Evolutionary conservation across 2,329 filamentous ascomycete genomes (phyloP).

Genomic region (Mycosphaerella sp.): DNA sequence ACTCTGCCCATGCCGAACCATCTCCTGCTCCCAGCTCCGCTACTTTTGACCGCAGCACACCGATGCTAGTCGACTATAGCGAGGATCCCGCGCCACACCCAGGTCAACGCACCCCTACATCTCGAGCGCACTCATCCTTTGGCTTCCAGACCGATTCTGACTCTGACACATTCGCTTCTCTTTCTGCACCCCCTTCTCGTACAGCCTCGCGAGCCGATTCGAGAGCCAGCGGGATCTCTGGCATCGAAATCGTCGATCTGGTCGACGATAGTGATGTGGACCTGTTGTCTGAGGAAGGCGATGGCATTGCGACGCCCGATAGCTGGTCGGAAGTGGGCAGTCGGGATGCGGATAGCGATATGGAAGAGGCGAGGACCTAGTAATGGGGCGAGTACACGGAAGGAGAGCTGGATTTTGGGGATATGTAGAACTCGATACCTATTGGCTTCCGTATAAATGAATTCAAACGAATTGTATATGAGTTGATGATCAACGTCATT

Average conservation of each 20-base stretch:
- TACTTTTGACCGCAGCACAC: conserved; percentile 12
- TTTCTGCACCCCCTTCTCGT: conserved; percentile 16
- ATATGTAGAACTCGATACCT: not conserved
- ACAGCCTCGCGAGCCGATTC: conserved; percentile 19
- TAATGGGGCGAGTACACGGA: too few relatives aligned
- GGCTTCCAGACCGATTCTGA: conserved; percentile 27
- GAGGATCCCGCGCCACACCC: conserved; percentile 14
- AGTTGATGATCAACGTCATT: not conserved
- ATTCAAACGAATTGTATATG: not conserved
- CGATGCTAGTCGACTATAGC: conserved; percentile 22
- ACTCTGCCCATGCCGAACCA: conserved; percentile 26
- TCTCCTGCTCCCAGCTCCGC: conserved; percentile 17
- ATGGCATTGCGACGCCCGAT: conserved; percentile 33
- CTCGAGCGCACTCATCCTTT: conserved; percentile 22
- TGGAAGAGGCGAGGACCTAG: conserved; percentile 15
- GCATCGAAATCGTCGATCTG: conserved; percentile 29
- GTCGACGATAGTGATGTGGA: conserved; percentile 32
- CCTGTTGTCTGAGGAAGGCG: conserved; percentile 32
- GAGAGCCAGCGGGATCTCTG: conserved; percentile 19
- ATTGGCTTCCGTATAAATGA: not conserved
- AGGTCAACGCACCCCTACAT: conserved; percentile 22
- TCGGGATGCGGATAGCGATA: conserved; percentile 32
- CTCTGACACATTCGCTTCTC: conserved; percentile 26
- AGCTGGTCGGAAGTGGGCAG: conserved; percentile 37
- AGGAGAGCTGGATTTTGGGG: not conserved